Conservation (phyloP, 1,139 yeast species). For the Arxiozyma slooffiae region DNA sequence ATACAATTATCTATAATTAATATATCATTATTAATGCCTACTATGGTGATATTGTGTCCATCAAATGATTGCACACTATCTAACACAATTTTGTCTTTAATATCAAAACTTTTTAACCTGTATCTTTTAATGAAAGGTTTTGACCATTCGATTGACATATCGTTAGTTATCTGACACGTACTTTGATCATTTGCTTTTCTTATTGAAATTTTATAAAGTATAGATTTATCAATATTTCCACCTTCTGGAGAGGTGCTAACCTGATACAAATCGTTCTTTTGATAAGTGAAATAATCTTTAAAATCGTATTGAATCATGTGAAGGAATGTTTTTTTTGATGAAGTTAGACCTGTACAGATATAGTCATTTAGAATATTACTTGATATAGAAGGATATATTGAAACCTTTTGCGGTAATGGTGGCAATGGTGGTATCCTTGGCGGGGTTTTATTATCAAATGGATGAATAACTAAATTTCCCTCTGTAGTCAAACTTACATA, state of each 20-base stretch:
- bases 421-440: background rate
- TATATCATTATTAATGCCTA: constrained; percentile 8
- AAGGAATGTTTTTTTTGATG: background rate
- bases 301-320: background rate
- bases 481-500: background rate
- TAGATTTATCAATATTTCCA: background rate
- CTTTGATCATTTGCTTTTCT: background rate
- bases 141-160: background rate
- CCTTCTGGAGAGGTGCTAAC: too few relatives aligned
- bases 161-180: background rate
- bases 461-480: background rate
- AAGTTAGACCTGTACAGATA: background rate
- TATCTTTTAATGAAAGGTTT: background rate
- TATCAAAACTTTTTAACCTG: background rate
- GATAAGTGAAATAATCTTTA: background rate
- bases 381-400: background rate
- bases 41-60: constrained; percentile 6
- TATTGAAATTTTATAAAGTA: background rate
- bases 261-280: too few relatives aligned
- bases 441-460: background rate
- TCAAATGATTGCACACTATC: background rate
- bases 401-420: too few relatives aligned
- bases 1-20: constrained; percentile 4
- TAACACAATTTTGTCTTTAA: background rate
- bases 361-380: background rate